A percentile compares a stretch with the other conserved stretches of the same genome.
phyloP scores from a whole-genome alignment of 345 rosid species.

The Linum lewisii region DNA sequence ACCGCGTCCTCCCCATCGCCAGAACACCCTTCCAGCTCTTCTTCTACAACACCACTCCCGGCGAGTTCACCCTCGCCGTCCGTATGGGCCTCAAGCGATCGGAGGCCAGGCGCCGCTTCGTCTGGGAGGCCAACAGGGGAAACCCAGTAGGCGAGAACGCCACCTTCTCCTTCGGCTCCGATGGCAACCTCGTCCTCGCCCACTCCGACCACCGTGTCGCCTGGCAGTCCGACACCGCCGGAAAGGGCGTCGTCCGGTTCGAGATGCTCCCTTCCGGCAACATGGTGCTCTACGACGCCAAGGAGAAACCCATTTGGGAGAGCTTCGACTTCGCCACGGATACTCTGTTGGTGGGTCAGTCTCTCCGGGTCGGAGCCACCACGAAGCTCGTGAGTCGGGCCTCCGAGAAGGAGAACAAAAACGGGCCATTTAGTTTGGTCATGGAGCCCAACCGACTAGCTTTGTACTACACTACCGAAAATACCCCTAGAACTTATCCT shows the following conservation, averaged over 20 bases:
- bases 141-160: slow-evolving; percentile 23
- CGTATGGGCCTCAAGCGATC: not conserved
- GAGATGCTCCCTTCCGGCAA: not conserved
- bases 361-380: not conserved
- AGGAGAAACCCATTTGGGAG: not conserved
- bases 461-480: slow-evolving; percentile 1
- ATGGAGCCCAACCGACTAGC: not conserved
- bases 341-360: slow-evolving; percentile 4
- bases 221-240: slow-evolving; percentile 29
- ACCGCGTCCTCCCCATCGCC: slow-evolving; percentile 16
- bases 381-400: slow-evolving; percentile 1
- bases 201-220: slow-evolving; percentile 19
- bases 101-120: not conserved
- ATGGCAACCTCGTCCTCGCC: slow-evolving; percentile 29
- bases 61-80: not conserved
- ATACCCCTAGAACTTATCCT: slow-evolving; percentile 10
- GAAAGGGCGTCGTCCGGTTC: slow-evolving; percentile 22
- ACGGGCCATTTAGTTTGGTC: slow-evolving; percentile 4
- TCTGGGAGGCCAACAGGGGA: slow-evolving; percentile 30
- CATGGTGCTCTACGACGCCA: not conserved
- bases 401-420: not conserved
- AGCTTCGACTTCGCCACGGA: slow-evolving; percentile 5
- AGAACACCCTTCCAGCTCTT: slow-evolving; percentile 11
- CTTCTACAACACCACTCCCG: not conserved
- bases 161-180: slow-evolving; percentile 18